Conservation (phyloP, 2,329 filamentous ascomycete genomes). For the Pseudocercospora cruenta region DNA sequence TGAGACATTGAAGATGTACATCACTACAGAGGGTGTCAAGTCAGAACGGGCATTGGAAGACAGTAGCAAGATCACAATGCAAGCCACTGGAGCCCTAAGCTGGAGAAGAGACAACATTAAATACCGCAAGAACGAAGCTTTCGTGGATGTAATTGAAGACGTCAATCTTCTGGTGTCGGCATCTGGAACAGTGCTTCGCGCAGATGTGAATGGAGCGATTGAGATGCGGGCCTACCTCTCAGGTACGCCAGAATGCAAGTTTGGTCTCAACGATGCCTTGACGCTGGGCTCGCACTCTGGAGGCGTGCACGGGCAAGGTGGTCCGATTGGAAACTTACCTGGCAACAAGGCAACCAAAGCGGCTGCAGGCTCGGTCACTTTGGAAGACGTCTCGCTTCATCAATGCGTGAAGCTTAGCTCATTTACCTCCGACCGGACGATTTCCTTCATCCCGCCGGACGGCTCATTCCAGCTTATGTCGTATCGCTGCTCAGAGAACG, state of each 20-base stretch:
- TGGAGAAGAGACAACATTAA: conserved; percentile 98
- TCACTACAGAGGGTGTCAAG: conserved; percentile 98
- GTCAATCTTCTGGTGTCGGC: conserved; percentile 99
- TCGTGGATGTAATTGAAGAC: conserved; percentile 98
- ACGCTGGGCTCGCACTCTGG: conserved; percentile 70
- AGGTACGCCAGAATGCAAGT: conserved; percentile 97
- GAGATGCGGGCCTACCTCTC: conserved; percentile 98
- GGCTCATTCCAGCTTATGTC: conserved; percentile 99
- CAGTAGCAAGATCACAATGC: conserved; percentile 98
- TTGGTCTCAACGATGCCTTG: conserved; percentile 92
- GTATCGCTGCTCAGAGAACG: conserved; percentile 96
- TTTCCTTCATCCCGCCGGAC: conserved; percentile 94
- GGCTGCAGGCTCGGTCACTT: conserved; percentile 88
- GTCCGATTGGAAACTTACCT: conserved; percentile 74
- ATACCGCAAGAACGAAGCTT: conserved; percentile 99
- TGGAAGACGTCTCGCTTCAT: conserved; percentile 98
- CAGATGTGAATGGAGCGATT: conserved; percentile 96
- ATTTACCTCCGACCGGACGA: conserved; percentile 95
- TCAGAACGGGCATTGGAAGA: conserved; percentile 82
- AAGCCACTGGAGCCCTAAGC: conserved; percentile 93
- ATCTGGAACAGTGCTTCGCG: conserved; percentile 88
- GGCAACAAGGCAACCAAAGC: conserved; percentile 91
- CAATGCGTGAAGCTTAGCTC: conserved; percentile 97
- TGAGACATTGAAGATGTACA: conserved; percentile 99
- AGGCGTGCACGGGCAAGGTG: conserved; percentile 51